Conservation (phyloP, 371 early-diverging fungal species). For the Dichotomocladium elegans region DNA sequence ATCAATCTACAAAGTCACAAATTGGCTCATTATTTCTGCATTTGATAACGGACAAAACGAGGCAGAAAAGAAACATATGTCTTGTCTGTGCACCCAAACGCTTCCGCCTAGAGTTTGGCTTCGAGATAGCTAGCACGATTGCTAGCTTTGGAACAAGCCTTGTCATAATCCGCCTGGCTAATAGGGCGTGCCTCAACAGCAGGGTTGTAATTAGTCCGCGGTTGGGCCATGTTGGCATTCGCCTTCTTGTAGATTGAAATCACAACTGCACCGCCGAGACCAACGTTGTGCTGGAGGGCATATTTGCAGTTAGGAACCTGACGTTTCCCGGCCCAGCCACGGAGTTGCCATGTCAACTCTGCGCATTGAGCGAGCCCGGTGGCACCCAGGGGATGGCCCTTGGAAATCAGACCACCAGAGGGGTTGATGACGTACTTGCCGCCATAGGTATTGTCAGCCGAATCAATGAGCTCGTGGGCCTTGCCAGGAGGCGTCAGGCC, state of each 20-base stretch:
- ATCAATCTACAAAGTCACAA: too few species aligned
- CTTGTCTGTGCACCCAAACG: background rate
- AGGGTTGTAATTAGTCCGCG: slow-evolving; percentile 74
- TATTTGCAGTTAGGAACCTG: slow-evolving; percentile 66
- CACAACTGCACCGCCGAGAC: slow-evolving; percentile 81
- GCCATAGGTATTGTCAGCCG: slow-evolving; percentile 57
- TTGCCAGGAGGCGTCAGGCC: slow-evolving; percentile 67
- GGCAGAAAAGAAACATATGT: background rate
- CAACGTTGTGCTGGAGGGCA: slow-evolving; percentile 80
- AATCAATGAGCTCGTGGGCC: slow-evolving; percentile 58
- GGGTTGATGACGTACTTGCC: slow-evolving; percentile 72
- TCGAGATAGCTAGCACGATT: slow-evolving; percentile 43
- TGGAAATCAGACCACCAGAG: slow-evolving; percentile 77
- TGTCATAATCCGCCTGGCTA: slow-evolving; percentile 54
- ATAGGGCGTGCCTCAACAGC: slow-evolving; percentile 59
- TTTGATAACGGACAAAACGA: background rate
- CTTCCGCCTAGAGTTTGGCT: slow-evolving; percentile 31
- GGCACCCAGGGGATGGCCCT: slow-evolving; percentile 82
- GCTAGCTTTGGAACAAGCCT: slow-evolving; percentile 48
- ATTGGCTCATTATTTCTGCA: background rate
- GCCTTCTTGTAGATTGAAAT: slow-evolving; percentile 65
- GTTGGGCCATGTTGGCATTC: slow-evolving; percentile 31
- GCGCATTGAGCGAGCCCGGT: slow-evolving; percentile 81
- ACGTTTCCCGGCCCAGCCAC: slow-evolving; percentile 70
- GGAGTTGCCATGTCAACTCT: slow-evolving; percentile 63